Percentiles rank a stretch among this genome's conserved stretches.
Evolutionary conservation across 768 basidiomycete species (phyloP).

Genomic region (Hirschioporus abietinus): DNA sequence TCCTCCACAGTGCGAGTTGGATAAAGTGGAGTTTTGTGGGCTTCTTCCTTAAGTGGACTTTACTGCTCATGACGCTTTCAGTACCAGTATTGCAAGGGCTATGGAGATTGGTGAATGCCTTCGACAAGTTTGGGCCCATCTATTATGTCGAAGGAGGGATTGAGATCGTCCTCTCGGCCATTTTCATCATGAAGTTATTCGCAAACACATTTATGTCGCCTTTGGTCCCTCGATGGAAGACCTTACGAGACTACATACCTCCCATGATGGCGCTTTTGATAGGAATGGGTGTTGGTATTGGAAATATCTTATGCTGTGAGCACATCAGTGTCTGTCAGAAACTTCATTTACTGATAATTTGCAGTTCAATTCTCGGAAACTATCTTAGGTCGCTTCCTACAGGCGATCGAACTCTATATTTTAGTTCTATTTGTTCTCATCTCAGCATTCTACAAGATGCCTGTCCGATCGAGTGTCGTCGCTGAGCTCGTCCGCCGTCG

Average conservation of each 20-base stretch:
- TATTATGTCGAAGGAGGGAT: constrained; percentile 56
- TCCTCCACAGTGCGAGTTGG: constrained; percentile 59
- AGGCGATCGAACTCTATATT: constrained; percentile 56
- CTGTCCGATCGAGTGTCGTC: neutral
- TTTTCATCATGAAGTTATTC: constrained; percentile 60
- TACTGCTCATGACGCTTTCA: constrained; percentile 39
- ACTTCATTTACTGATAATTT: neutral
- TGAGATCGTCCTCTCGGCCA: constrained; percentile 49
- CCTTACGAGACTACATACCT: constrained; percentile 40
- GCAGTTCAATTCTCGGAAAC: constrained; percentile 67
- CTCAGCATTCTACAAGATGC: constrained; percentile 28
- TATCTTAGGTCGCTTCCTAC: constrained; percentile 58
- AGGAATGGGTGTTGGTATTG: constrained; percentile 48
- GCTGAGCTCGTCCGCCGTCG: neutral
- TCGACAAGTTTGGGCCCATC: constrained; percentile 36
- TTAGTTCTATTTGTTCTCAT: constrained; percentile 55
- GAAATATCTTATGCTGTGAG: constrained; percentile 55
- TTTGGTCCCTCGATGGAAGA: constrained; percentile 32
- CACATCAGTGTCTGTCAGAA: constrained; percentile 12
- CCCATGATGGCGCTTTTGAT: constrained; percentile 49
- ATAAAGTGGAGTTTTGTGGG: constrained; percentile 56
- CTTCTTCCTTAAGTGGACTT: constrained; percentile 42
- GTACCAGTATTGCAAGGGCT: constrained; percentile 55
- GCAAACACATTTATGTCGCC: constrained; percentile 50
- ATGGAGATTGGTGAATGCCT: constrained; percentile 46